A percentile compares a stretch with the other conserved stretches of the same genome.
Conservation (phyloP, 2,329 filamentous ascomycete species). For the Xylariaceae sp. region DNA sequence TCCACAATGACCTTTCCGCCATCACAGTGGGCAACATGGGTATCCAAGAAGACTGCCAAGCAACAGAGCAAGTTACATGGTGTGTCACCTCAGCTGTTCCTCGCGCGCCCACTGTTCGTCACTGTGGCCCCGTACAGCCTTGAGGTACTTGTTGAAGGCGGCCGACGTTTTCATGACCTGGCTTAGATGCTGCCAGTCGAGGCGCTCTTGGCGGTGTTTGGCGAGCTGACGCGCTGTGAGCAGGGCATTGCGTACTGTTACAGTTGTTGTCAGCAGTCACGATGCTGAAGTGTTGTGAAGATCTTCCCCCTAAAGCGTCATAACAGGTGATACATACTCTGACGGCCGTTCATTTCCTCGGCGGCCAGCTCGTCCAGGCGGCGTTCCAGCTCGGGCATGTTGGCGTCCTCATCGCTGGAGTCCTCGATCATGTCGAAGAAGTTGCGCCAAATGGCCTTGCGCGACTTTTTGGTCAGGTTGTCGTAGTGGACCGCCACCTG, state of each 20-base stretch:
- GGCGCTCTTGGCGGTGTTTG: slow-evolving; percentile 7
- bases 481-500: slow-evolving; percentile 12
- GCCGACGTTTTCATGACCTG: slow-evolving; percentile 13
- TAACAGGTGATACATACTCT: too few relatives aligned
- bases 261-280: too few relatives aligned
- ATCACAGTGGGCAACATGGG: too few relatives aligned
- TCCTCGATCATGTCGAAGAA: slow-evolving; percentile 7
- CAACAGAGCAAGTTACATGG: too few relatives aligned
- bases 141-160: slow-evolving; percentile 14
- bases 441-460: slow-evolving; percentile 11
- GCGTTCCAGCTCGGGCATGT: slow-evolving; percentile 8
- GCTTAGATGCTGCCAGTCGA: slow-evolving; percentile 13
- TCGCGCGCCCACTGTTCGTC: slow-evolving; percentile 11
- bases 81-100: slow-evolving; percentile 2
- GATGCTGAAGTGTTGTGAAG: too few relatives aligned
- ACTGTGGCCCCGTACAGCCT: slow-evolving; percentile 9
- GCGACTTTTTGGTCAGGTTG: slow-evolving; percentile 6
- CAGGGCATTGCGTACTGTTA: slow-evolving; percentile 30
- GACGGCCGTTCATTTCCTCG: slow-evolving; percentile 31
- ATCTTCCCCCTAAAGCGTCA: too few relatives aligned
- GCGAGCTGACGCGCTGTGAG: slow-evolving; percentile 15
- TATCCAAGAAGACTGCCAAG: too few relatives aligned
- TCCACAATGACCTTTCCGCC: too few relatives aligned
- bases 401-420: slow-evolving; percentile 2
- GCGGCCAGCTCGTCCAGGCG: slow-evolving; percentile 24